A percentile compares a stretch with the other conserved stretches of the same genome.
Conservation (phyloP, 768 basidiomycete genomes). For the Russula olivacea region DNA sequence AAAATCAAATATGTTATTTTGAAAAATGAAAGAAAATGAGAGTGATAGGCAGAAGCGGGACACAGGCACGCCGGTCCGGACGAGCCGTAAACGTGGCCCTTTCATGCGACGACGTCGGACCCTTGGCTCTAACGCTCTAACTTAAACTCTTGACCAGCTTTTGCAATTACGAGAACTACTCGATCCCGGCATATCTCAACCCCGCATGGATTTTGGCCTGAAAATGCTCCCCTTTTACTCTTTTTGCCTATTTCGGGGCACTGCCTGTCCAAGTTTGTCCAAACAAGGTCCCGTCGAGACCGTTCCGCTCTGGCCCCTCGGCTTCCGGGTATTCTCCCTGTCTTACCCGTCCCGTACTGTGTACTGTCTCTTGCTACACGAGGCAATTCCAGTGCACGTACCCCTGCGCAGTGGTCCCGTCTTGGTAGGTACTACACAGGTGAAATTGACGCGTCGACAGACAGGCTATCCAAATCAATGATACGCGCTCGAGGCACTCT, state of each 20-base stretch:
- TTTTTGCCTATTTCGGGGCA: too few relatives aligned
- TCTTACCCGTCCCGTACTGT: neutral
- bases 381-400: neutral
- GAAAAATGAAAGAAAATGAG: neutral
- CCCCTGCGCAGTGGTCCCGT: neutral
- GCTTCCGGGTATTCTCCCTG: neutral
- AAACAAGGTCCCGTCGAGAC: neutral
- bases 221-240: neutral
- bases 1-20: neutral
- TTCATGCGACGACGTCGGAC: too few relatives aligned
- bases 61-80: neutral
- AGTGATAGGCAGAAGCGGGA: neutral
- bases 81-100: neutral
- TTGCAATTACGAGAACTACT: slow-evolving; percentile 3
- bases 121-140: neutral
- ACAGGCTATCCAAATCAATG: neutral
- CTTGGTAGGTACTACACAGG: neutral
- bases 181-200: slow-evolving; percentile 1
- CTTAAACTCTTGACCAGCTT: neutral
- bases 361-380: neutral
- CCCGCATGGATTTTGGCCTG: neutral
- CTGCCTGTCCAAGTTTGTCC: neutral
- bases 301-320: neutral
- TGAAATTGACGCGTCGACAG: neutral
- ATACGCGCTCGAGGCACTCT: neutral